Percentiles rank a stretch among this genome's conserved stretches.
phyloP scores from a whole-genome alignment of 768 basidiomycete species.

The Xerocomus spinulosus region DNA sequence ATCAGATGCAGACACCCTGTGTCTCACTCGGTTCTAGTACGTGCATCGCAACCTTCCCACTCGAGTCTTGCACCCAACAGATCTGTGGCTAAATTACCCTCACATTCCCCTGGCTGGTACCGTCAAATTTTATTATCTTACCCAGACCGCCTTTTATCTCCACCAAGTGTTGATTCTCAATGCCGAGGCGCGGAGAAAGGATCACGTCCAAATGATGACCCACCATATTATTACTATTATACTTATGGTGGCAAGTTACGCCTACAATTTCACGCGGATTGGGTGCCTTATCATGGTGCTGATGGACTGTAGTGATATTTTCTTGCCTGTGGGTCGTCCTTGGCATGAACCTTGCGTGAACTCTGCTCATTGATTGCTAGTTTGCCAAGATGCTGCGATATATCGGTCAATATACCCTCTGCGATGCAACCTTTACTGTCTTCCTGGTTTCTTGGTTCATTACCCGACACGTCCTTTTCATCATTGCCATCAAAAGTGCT shows the following conservation, averaged over 20 bases:
- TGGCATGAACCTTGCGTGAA: background rate
- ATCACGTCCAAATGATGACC: slow-evolving; percentile 93
- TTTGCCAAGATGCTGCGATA: slow-evolving; percentile 94
- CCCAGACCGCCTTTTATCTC: slow-evolving; percentile 82
- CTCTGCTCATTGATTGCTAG: slow-evolving; percentile 36
- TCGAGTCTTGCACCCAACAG: slow-evolving; percentile 52
- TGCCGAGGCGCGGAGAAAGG: slow-evolving; percentile 86
- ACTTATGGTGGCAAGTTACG: slow-evolving; percentile 76
- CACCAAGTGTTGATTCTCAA: slow-evolving; percentile 92
- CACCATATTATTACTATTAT: slow-evolving; percentile 89
- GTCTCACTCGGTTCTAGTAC: slow-evolving; percentile 50
- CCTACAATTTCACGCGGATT: slow-evolving; percentile 78
- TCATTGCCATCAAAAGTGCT: slow-evolving; percentile 60
- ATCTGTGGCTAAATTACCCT: slow-evolving; percentile 80
- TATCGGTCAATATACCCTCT: slow-evolving; percentile 56
- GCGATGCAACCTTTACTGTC: slow-evolving; percentile 70
- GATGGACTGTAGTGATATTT: slow-evolving; percentile 94
- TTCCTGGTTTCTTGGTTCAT: slow-evolving; percentile 91
- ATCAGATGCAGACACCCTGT: slow-evolving; percentile 2
- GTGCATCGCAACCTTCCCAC: slow-evolving; percentile 72
- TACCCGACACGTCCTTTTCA: slow-evolving; percentile 83
- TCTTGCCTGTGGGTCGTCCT: slow-evolving; percentile 70
- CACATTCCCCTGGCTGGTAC: slow-evolving; percentile 74
- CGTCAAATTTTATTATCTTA: slow-evolving; percentile 86
- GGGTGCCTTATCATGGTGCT: slow-evolving; percentile 87